These are phyloP conservation scores for Paraphaeosphaeria minitans DNA, from an alignment of 2,329 filamentous ascomycete genomes.

Conservation along the genomic window DNA sequence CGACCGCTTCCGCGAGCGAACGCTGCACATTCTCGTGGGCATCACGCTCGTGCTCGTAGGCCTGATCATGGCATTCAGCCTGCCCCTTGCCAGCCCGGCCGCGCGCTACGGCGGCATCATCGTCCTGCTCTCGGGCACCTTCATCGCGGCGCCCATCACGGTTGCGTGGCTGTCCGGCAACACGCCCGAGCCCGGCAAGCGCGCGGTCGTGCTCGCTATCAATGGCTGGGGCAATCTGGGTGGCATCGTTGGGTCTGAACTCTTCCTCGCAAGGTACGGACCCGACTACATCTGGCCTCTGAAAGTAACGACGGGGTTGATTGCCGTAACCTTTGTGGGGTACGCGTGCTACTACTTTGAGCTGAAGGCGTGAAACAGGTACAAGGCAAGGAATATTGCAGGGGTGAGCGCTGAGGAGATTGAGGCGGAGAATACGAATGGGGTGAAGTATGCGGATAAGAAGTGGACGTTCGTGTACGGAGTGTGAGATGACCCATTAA, in stretches of 20 bases:
- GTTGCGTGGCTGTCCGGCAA: slow-evolving; percentile 32
- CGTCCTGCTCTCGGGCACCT: slow-evolving; percentile 31
- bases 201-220: slow-evolving; percentile 26
- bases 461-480: slow-evolving; percentile 36
- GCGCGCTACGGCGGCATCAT: slow-evolving; percentile 27
- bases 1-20: slow-evolving; percentile 52
- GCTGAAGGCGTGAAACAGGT: slow-evolving; percentile 21
- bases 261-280: slow-evolving; percentile 25
- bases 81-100: slow-evolving; percentile 7
- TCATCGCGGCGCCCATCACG: slow-evolving; percentile 29
- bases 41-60: slow-evolving; percentile 49
- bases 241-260: slow-evolving; percentile 28
- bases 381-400: slow-evolving; percentile 18
- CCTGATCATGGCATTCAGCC: slow-evolving; percentile 22
- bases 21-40: slow-evolving; percentile 54
- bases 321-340: slow-evolving; percentile 24
- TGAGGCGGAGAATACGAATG: slow-evolving; percentile 24
- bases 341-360: slow-evolving; percentile 28
- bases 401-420: slow-evolving; percentile 20
- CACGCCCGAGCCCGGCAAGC: slow-evolving; percentile 23
- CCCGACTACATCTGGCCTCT: slow-evolving; percentile 27
- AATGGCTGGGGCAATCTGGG: slow-evolving; percentile 34
- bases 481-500: slow-evolving; percentile 17
- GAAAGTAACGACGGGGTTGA: slow-evolving; percentile 29
- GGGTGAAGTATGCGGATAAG: slow-evolving; percentile 26